phyloP scores from a whole-genome alignment of 2,329 filamentous ascomycete genomes.

The Phialophora expanda region DNA sequence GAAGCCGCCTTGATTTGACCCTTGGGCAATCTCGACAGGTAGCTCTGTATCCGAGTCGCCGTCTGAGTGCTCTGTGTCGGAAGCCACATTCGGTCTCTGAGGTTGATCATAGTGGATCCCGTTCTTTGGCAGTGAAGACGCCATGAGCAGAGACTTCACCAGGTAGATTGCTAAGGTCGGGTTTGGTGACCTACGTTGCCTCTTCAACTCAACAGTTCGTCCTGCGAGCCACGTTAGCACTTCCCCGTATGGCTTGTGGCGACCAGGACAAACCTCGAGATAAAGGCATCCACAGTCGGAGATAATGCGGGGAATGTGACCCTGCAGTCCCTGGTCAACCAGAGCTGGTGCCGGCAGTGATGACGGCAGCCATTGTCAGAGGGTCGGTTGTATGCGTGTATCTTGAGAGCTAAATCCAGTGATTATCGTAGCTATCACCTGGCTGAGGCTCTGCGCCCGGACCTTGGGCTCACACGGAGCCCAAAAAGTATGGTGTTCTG shows the following conservation, averaged over 20 bases:
- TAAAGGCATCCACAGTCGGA: not conserved
- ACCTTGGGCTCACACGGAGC: not conserved
- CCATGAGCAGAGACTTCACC: not conserved
- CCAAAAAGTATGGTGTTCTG: not conserved
- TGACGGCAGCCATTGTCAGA: not conserved
- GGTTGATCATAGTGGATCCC: not conserved
- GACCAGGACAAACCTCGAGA: not conserved
- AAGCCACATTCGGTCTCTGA: not conserved
- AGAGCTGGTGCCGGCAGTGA: not conserved
- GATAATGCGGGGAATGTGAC: conserved; percentile 1
- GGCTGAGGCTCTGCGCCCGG: not conserved
- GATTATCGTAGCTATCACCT: not conserved
- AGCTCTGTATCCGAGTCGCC: conserved; percentile 1
- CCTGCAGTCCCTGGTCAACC: not conserved
- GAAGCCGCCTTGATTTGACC: not conserved
- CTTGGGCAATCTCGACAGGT: conserved; percentile 1
- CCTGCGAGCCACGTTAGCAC: not conserved
- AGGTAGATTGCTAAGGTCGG: not conserved
- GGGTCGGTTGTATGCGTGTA: not conserved
- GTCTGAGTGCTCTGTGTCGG: not conserved
- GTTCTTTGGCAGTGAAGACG: not conserved
- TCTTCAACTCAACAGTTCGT: too few relatives aligned
- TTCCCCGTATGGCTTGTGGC: not conserved
- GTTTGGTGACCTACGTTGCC: not conserved
- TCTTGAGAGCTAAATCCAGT: not conserved